Conservation (phyloP, 495 filamentous ascomycete species). For the Aspergillus affinis region DNA sequence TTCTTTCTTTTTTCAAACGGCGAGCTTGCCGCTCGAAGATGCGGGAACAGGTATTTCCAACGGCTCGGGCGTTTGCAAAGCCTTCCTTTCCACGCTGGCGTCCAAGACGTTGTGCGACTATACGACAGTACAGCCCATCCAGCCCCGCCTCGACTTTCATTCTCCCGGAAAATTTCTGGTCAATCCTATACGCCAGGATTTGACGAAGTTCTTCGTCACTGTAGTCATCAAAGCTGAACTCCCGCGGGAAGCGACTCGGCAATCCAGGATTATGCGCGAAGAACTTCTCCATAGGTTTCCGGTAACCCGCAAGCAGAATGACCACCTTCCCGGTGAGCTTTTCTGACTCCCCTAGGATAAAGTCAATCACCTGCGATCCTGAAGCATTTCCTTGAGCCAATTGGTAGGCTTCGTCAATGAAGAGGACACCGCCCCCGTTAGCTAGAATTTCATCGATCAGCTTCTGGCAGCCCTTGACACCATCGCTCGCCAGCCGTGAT, state of each 20-base stretch:
- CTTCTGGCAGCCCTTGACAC: constrained; percentile 57
- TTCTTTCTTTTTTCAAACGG: constrained; percentile 48
- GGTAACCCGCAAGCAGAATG: constrained; percentile 77
- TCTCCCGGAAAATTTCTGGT: constrained; percentile 44
- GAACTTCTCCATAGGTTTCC: constrained; percentile 76
- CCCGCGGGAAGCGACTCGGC: constrained; percentile 66
- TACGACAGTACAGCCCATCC: constrained; percentile 63
- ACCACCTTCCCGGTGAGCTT: constrained; percentile 72
- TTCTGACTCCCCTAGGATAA: constrained; percentile 72
- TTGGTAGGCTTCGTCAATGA: constrained; percentile 80
- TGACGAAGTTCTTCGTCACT: constrained; percentile 60
- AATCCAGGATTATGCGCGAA: constrained; percentile 77
- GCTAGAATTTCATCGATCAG: constrained; percentile 55
- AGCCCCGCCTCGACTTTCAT: constrained; percentile 63
- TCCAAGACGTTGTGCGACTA: constrained; percentile 62
- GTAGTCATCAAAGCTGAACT: constrained; percentile 69
- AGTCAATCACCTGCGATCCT: constrained; percentile 68
- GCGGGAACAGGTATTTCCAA: constrained; percentile 58
- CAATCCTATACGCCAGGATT: constrained; percentile 52
- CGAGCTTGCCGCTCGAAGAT: constrained; percentile 59
- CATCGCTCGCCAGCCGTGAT: constrained; percentile 61
- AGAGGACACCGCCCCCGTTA: constrained; percentile 63
- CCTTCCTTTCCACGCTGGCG: constrained; percentile 61
- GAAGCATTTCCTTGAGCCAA: constrained; percentile 46
- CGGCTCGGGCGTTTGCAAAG: constrained; percentile 70